A percentile compares a stretch with the other conserved stretches of the same genome.
Conservation (phyloP, 441 rosid genomes). For the Raphanus hybrid region DNA sequence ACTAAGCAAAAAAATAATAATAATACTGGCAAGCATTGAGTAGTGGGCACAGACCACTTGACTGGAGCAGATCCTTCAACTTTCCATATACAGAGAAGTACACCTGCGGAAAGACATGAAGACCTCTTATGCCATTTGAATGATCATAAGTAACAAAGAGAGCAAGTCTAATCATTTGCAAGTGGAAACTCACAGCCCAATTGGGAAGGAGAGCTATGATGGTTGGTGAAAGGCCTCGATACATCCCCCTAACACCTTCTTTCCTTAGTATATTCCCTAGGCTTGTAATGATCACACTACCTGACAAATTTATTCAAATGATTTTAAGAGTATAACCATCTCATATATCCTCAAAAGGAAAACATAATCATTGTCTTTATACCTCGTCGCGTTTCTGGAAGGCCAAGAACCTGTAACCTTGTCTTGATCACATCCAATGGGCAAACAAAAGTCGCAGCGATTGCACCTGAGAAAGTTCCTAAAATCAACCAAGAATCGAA, state of each 20-base stretch:
- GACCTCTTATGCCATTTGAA: background rate
- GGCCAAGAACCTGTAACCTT: slow-evolving; percentile 87
- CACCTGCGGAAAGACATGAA: slow-evolving; percentile 58
- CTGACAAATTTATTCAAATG: slow-evolving; percentile 43
- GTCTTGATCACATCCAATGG: slow-evolving; percentile 99
- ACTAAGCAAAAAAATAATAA: background rate
- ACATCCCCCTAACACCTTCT: slow-evolving; percentile 84
- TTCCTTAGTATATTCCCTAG: slow-evolving; percentile 62
- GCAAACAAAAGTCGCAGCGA: slow-evolving; percentile 92
- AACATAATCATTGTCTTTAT: background rate
- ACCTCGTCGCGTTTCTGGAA: slow-evolving; percentile 51
- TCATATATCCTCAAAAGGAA: background rate
- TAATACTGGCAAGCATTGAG: background rate
- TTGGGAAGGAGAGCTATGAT: slow-evolving; percentile 88
- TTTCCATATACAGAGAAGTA: slow-evolving; percentile 82
- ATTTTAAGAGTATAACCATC: background rate
- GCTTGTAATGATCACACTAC: slow-evolving; percentile 76
- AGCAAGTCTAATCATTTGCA: background rate
- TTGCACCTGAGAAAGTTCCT: slow-evolving; percentile 62
- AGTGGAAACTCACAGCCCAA: slow-evolving; percentile 80
- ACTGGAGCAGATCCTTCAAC: slow-evolving; percentile 70
- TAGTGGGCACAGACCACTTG: slow-evolving; percentile 53
- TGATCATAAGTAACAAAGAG: slow-evolving; percentile 12
- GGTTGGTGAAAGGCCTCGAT: slow-evolving; percentile 96
- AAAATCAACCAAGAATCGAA: slow-evolving; percentile 10